Percentiles rank a stretch among this genome's conserved stretches.
Conservation (phyloP, 768 basidiomycete species). For the Termitomyces sp. region DNA sequence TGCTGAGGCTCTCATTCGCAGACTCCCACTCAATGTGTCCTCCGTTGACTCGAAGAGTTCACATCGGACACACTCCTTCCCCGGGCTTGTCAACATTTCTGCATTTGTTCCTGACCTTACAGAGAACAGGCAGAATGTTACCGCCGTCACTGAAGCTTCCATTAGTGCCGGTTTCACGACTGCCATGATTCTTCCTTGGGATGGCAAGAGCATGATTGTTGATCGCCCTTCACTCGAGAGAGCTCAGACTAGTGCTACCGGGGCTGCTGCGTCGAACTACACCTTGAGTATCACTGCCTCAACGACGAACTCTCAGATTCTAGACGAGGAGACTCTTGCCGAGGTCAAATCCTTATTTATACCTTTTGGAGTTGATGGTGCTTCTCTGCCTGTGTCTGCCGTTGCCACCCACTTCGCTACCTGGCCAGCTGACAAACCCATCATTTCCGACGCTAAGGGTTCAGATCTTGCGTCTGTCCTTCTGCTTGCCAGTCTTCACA, state of each 20-base stretch:
- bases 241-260: constrained; percentile 58
- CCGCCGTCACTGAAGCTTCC: constrained; percentile 70
- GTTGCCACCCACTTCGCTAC: constrained; percentile 84
- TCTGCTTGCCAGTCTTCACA: constrained; percentile 89
- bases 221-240: constrained; percentile 65
- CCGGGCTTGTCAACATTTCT: constrained; percentile 85
- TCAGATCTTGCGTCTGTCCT: constrained; percentile 91
- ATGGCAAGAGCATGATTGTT: constrained; percentile 53
- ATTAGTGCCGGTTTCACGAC: constrained; percentile 90
- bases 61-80: constrained; percentile 84
- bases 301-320: constrained; percentile 49
- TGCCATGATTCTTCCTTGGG: constrained; percentile 71
- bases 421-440: constrained; percentile 90
- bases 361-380: constrained; percentile 52
- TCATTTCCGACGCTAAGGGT: constrained; percentile 89
- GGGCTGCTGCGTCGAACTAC: constrained; percentile 80
- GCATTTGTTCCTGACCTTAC: constrained; percentile 79
- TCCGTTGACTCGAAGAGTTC: constrained; percentile 92
- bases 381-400: constrained; percentile 56
- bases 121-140: constrained; percentile 53
- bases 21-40: constrained; percentile 86
- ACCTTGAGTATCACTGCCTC: constrained; percentile 78
- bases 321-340: constrained; percentile 72
- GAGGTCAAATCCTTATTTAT: constrained; percentile 87
- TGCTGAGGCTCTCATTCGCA: constrained; percentile 87